These are phyloP conservation scores for Lactarius evosmus DNA, from an alignment of 768 basidiomycete genomes.

Conservation along the genomic window DNA sequence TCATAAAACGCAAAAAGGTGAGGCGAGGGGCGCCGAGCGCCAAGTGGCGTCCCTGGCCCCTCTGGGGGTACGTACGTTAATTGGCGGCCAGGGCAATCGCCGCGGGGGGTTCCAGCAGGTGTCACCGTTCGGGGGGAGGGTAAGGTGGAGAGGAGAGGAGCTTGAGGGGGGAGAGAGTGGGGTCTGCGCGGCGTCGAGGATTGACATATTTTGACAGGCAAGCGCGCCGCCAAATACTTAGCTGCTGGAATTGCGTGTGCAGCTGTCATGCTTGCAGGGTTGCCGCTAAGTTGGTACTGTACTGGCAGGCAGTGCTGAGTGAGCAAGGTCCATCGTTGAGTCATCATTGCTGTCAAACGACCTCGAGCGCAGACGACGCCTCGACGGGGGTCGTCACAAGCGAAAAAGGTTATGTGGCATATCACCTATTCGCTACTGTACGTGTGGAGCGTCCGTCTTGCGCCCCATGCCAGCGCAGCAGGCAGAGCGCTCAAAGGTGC, in stretches of 20 bases:
- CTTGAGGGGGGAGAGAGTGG: neutral
- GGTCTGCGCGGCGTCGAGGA: neutral
- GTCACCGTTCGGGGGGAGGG: conserved; percentile 4
- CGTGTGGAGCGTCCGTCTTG: neutral
- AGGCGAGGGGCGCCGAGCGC: neutral
- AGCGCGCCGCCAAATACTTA: neutral
- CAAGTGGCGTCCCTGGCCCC: neutral
- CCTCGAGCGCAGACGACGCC: no score
- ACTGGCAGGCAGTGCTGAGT: neutral
- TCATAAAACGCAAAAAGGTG: neutral
- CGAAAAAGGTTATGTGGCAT: neutral
- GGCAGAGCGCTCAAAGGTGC: neutral
- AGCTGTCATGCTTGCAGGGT: neutral
- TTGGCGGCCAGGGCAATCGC: conserved; percentile 3
- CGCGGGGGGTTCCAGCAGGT: neutral
- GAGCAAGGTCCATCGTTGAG: neutral
- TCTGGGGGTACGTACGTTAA: neutral
- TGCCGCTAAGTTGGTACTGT: no score
- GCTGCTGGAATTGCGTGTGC: neutral
- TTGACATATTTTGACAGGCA: neutral
- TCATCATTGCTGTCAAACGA: neutral
- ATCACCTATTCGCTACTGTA: neutral
- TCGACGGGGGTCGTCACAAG: neutral
- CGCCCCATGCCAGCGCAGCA: neutral
- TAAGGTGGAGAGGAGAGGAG: neutral